These are phyloP conservation scores for Ogataea ganodermae DNA, from an alignment of 805 yeast species.

Conservation along the genomic window DNA sequence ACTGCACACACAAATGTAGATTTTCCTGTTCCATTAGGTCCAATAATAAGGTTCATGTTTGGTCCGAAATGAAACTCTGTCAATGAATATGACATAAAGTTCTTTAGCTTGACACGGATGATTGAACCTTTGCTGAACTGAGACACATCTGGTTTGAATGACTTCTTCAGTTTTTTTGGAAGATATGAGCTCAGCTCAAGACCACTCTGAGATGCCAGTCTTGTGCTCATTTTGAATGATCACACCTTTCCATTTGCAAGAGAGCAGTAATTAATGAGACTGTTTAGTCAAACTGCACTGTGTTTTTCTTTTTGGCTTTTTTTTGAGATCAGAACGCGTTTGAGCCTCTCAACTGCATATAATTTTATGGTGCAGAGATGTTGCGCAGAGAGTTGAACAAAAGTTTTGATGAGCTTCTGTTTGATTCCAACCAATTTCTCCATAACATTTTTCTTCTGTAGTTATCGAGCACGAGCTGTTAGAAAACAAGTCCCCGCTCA, in stretches of 20 bases:
- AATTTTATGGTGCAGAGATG: background rate
- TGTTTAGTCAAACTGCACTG: background rate
- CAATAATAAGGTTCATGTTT: conserved; percentile 84
- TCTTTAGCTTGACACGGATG: conserved; percentile 51
- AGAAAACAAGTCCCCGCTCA: background rate
- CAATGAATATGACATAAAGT: conserved; percentile 68
- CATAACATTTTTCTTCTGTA: too few relatives aligned
- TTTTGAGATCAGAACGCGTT: background rate
- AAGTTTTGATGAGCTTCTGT: background rate
- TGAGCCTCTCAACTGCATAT: background rate
- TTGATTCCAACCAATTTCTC: background rate
- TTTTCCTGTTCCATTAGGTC: conserved; percentile 97
- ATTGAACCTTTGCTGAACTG: conserved; percentile 49
- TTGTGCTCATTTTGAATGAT: conserved; percentile 9
- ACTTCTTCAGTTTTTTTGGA: conserved; percentile 25
- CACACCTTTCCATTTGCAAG: background rate
- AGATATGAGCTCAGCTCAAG: conserved; percentile 15
- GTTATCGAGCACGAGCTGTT: too few relatives aligned
- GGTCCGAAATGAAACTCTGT: conserved; percentile 82
- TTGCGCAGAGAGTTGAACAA: background rate
- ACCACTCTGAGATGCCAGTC: conserved; percentile 13
- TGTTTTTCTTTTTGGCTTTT: background rate
- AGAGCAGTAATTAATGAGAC: background rate
- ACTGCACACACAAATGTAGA: conserved; percentile 91
- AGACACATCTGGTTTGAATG: conserved; percentile 21